Evolutionary conservation across 2,329 filamentous ascomycete genomes (phyloP), one percentile per base, ranked within the genome.

Genomic region (Colletotrichum liriopes): DNA sequence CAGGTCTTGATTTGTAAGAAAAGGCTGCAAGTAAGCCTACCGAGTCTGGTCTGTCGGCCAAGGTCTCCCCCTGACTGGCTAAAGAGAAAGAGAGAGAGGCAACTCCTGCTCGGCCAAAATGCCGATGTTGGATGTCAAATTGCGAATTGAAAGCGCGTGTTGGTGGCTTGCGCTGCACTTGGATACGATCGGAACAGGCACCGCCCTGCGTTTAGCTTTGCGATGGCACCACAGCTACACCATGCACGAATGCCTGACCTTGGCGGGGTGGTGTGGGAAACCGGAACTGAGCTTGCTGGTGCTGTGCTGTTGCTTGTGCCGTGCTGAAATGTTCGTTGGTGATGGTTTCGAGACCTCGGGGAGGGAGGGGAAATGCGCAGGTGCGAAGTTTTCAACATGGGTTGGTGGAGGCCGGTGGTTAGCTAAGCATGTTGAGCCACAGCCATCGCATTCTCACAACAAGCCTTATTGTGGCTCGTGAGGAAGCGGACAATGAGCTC

Each of bases 311-410:
- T 49, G 45, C 56, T 65, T 49, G 60, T 71, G 71, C 55, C 77
- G 76, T 77, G 66, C 77, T 78, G 74, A 78, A 76, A 77, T 74
- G 70, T 76, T 74, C 74, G 76, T 74, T 67, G 74, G 49, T 76
- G 77, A 75, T 75, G 73, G 65, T 71, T 73, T 66, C 68, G 74
- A 66, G 68, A 74, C 64, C 70, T 73, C 73, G 23, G 23, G 23
- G 23, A 72, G 76, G 75, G 77, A 78, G 73, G 76, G 75, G 75
- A 77, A 75, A 74, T 78, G 73, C 77, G 75, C 76, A 75, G 67
- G 71, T 71, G 75, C 76, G 74, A 73, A 76, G 67, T 76, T 76
- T 76, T 73, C 69, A 74, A 75, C 73, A 72, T 70, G 66, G 66
- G 55, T 2, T 26, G 16, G 3, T 5, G 2, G 11, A n/a, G 23